Evolutionary conservation across 179 eudicot genomes (phyloP).

Genomic region (Dionaea muscipula): DNA sequence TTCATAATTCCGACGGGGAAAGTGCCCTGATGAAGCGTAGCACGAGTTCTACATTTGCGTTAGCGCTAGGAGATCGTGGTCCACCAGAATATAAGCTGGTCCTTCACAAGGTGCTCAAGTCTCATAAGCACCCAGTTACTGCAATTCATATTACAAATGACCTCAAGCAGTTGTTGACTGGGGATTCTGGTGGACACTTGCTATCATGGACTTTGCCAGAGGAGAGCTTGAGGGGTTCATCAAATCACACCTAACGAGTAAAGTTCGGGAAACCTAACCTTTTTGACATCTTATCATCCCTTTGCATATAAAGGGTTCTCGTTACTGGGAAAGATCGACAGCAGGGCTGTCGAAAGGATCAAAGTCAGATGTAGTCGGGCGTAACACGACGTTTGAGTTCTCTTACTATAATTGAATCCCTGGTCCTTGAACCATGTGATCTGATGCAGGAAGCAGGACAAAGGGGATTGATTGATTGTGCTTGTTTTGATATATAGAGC

Average conservation of each 20-base stretch:
- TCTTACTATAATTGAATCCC: no score
- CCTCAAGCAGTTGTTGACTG: slow-evolving; percentile 72
- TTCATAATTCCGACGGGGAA: slow-evolving; percentile 46
- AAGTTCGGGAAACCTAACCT: slow-evolving; percentile 5
- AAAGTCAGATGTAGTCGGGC: no score
- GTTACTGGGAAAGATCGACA: no score
- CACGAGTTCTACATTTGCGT: slow-evolving; percentile 26
- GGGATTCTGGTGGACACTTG: slow-evolving; percentile 76
- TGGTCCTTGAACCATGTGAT: no score
- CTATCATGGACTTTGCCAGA: slow-evolving; percentile 86
- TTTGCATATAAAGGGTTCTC: no score
- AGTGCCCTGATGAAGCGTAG: slow-evolving; percentile 25
- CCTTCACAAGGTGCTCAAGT: slow-evolving; percentile 71
- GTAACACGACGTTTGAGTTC: no score
- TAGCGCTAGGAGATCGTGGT: slow-evolving; percentile 38
- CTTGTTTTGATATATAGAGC: no score
- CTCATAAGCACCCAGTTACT: slow-evolving; percentile 76
- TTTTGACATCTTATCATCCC: no score
- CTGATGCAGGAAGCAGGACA: no score
- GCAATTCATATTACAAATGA: slow-evolving; percentile 69
- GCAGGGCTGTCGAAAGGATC: no score
- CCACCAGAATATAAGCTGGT: slow-evolving; percentile 65
- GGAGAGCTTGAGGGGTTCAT: slow-evolving; percentile 48
- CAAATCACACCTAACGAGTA: slow-evolving; percentile 40
- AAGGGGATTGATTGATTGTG: no score